A percentile compares a stretch with the other conserved stretches of the same genome.
These are phyloP conservation scores for Wickerhamiella siamensis DNA, from an alignment of 805 yeast genomes.

Conservation along the genomic window DNA sequence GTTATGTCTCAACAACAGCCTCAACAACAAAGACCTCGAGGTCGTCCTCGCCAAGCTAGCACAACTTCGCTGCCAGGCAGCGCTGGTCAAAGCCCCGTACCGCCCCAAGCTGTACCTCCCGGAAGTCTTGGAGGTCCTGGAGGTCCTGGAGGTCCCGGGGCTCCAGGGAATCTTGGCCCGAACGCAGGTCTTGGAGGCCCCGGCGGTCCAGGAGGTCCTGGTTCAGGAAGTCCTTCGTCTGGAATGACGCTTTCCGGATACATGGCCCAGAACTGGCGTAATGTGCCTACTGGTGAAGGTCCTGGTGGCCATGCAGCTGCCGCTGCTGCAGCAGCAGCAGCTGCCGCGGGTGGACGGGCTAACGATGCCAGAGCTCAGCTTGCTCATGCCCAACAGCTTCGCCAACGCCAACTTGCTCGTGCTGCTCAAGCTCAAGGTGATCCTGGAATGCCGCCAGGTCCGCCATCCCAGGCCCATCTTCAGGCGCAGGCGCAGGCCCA, in stretches of 20 bases:
- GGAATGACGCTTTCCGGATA: slow-evolving; percentile 2
- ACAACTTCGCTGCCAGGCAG: no score
- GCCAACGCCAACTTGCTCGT: background rate
- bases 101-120: no score
- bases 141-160: no score
- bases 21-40: no score
- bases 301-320: slow-evolving; percentile 26
- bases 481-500: slow-evolving; percentile 4
- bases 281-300: slow-evolving; percentile 20
- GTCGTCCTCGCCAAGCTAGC: no score
- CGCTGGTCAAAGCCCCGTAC: no score
- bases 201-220: background rate
- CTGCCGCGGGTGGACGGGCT: slow-evolving; percentile 39
- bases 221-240: no score
- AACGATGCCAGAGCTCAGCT: slow-evolving; percentile 38
- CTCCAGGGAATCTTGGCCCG: no score
- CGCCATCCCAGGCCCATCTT: background rate
- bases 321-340: slow-evolving; percentile 38
- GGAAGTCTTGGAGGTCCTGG: no score
- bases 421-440: slow-evolving; percentile 10
- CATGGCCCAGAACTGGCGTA: slow-evolving; percentile 2
- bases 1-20: slow-evolving; percentile 1
- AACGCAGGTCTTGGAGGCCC: no score
- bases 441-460: background rate
- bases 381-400: slow-evolving; percentile 38